These are phyloP conservation scores for Metschnikowia similis DNA, from an alignment of 805 yeast genomes.

Conservation along the genomic window DNA sequence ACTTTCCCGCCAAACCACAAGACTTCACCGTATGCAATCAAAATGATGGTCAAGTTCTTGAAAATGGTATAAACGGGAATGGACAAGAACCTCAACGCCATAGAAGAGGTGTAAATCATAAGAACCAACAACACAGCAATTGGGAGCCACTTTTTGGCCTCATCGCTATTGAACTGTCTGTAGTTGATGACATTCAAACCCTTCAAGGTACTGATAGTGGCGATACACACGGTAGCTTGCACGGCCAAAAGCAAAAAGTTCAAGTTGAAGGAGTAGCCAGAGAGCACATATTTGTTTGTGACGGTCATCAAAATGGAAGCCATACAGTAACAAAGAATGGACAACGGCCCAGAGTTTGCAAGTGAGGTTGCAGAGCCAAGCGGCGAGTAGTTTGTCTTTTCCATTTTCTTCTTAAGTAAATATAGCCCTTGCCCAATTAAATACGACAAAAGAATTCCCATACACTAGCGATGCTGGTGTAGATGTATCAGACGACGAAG, in stretches of 20 bases:
- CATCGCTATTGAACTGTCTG: slow-evolving; percentile 79
- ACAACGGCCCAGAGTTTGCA: slow-evolving; percentile 58
- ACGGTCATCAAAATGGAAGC: slow-evolving; percentile 97
- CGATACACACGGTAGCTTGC: slow-evolving; percentile 80
- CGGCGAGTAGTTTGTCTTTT: slow-evolving; percentile 25
- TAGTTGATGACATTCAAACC: slow-evolving; percentile 72
- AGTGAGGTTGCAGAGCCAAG: slow-evolving; percentile 25
- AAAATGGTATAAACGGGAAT: slow-evolving; percentile 97
- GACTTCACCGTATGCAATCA: slow-evolving; percentile 98
- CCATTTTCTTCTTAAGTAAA: slow-evolving; percentile 33
- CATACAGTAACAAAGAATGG: slow-evolving; percentile 80
- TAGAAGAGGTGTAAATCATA: slow-evolving; percentile 95
- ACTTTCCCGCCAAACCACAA: slow-evolving; percentile 94
- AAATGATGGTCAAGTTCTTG: slow-evolving; percentile 93
- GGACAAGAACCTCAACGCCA: slow-evolving; percentile 85
- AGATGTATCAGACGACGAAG: slow-evolving; percentile 2
- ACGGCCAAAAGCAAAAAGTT: slow-evolving; percentile 86
- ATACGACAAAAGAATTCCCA: slow-evolving; percentile 42
- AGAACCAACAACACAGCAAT: slow-evolving; percentile 82
- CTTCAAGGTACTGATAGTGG: slow-evolving; percentile 70
- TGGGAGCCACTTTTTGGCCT: slow-evolving; percentile 95
- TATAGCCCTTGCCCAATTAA: slow-evolving; percentile 33
- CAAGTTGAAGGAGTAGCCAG: slow-evolving; percentile 67
- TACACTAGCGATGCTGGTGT: slow-evolving; percentile 14
- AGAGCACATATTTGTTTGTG: slow-evolving; percentile 91